Evolutionary conservation across 495 filamentous ascomycete genomes (phyloP).

Genomic region (Parachaetomium inaequale): DNA sequence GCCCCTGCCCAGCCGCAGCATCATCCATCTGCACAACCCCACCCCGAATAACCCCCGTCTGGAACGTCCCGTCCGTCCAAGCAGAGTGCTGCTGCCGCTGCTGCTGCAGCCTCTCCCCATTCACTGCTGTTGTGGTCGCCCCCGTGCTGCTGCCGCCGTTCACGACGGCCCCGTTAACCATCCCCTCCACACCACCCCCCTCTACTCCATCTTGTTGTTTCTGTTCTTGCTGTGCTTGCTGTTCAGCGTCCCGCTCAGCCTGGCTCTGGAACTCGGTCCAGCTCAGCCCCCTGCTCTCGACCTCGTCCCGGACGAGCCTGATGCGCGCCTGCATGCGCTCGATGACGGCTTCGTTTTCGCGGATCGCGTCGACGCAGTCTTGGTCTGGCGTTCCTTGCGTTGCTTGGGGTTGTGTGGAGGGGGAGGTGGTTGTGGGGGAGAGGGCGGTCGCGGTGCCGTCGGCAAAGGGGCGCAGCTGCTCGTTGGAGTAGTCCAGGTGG

Average conservation of each 20-base stretch:
- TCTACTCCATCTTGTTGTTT: constrained; percentile 28
- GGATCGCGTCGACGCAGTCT: constrained; percentile 65
- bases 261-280: constrained; percentile 58
- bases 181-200: not conserved
- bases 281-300: constrained; percentile 66
- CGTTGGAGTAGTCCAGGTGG: constrained; percentile 77
- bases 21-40: constrained; percentile 40
- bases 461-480: constrained; percentile 62
- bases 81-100: constrained; percentile 32
- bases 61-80: constrained; percentile 56
- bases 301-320: constrained; percentile 62
- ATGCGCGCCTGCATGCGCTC: constrained; percentile 69
- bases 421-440: constrained; percentile 17
- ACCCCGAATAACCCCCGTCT: constrained; percentile 45
- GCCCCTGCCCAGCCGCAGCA: constrained; percentile 1
- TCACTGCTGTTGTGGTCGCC: constrained; percentile 14
- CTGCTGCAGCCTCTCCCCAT: not conserved
- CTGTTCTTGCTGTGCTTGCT: not conserved
- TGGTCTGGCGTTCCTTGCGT: constrained; percentile 42
- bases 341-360: constrained; percentile 74
- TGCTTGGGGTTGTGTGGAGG: not conserved
- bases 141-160: not conserved
- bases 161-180: not conserved
- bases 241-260: not conserved
- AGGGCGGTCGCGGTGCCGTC: constrained; percentile 28